Evolutionary conservation across 2,329 filamentous ascomycete species (phyloP).

Genomic region (Aspergillus fumigatus): DNA sequence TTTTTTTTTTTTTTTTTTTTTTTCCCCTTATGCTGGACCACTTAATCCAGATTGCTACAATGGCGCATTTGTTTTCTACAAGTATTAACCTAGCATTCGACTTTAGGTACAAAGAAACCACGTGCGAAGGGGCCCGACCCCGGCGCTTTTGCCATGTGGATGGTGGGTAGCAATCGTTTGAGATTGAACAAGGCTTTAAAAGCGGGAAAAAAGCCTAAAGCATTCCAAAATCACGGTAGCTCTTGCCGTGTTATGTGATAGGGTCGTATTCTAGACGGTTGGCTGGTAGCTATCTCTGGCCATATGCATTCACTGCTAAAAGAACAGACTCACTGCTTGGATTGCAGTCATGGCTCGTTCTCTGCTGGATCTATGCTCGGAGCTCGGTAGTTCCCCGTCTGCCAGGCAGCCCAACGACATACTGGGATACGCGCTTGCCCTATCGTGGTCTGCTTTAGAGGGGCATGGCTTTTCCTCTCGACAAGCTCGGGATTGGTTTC

Average conservation of each 20-base stretch:
- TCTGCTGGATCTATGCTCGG: neutral
- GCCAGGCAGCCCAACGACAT: conserved; percentile 5
- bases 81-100: neutral
- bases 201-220: conserved; percentile 44
- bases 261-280: conserved; percentile 3
- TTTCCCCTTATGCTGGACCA: neutral
- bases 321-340: neutral
- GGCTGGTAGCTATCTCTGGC: conserved; percentile 1
- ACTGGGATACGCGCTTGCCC: conserved; percentile 13
- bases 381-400: neutral
- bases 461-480: conserved; percentile 44
- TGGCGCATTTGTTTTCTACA: neutral
- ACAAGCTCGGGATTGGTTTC: conserved; percentile 37
- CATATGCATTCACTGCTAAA: conserved; percentile 1
- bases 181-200: conserved; percentile 39
- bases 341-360: neutral
- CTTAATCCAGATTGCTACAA: neutral
- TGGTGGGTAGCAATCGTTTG: conserved; percentile 35
- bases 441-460: conserved; percentile 31
- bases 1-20: too few relatives aligned
- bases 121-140: conserved; percentile 24
- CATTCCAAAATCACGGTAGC: conserved; percentile 17
- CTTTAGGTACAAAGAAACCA: conserved; percentile 29
- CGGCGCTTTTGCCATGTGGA: conserved; percentile 41
- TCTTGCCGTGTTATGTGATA: conserved; percentile 30